phyloP scores from a whole-genome alignment of 176 grass and related monocot genomes.

The Oryza officinalis region DNA sequence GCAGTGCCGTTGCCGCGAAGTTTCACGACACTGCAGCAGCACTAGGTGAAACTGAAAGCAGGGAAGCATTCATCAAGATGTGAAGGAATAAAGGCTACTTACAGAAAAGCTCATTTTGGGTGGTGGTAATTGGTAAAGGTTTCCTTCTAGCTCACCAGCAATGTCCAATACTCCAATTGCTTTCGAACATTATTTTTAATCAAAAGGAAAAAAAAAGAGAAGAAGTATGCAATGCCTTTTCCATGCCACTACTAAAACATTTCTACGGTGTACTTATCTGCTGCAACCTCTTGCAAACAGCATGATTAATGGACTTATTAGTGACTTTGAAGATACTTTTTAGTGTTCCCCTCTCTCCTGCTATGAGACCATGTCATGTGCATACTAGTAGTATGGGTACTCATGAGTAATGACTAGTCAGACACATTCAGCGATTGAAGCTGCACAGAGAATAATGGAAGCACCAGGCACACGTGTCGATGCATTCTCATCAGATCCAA shows the following conservation, averaged over 20 bases:
- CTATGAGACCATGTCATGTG: neutral
- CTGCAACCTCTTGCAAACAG: neutral
- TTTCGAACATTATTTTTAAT: neutral
- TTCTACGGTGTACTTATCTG: neutral
- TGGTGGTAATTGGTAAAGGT: neutral
- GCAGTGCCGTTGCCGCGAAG: constrained; percentile 24
- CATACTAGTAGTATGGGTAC: neutral
- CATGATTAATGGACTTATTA: neutral
- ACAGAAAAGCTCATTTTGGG: neutral
- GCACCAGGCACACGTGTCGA: constrained; percentile 28
- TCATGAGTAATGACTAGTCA: neutral
- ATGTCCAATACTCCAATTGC: neutral
- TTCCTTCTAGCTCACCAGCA: neutral
- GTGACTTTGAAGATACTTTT: neutral
- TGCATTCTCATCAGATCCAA: constrained; percentile 28
- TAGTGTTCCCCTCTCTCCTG: neutral
- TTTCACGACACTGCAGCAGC: neutral
- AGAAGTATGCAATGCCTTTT: neutral
- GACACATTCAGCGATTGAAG: neutral
- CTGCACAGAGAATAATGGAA: constrained; percentile 26
- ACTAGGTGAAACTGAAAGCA: neutral
- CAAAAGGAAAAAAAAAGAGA: neutral
- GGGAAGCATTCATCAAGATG: neutral
- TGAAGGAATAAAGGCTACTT: constrained; percentile 21
- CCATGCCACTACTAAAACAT: neutral